Evolutionary conservation across 805 yeast species (phyloP).

Genomic region (Candida alai): DNA sequence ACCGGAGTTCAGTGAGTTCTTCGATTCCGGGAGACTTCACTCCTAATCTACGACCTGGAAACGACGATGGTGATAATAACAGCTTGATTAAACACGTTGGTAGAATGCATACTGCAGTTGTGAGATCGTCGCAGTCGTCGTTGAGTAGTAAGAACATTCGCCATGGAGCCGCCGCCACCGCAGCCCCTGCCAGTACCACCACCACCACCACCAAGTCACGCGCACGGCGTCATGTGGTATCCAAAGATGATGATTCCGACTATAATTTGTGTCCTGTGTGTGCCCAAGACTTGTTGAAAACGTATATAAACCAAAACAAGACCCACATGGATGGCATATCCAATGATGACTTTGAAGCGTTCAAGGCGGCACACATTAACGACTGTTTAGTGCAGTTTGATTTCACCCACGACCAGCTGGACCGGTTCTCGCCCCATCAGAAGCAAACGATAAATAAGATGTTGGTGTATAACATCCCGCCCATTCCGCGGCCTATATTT

Average conservation of each 20-base stretch:
- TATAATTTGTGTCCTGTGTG: slow-evolving; percentile 40
- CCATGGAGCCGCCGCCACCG: no score
- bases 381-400: slow-evolving; percentile 68
- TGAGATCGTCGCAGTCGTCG: slow-evolving; percentile 20
- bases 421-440: slow-evolving; percentile 31
- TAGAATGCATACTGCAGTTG: slow-evolving; percentile 15
- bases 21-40: no score
- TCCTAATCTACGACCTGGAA: no score
- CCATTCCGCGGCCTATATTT: slow-evolving; percentile 39
- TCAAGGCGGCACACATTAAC: slow-evolving; percentile 63
- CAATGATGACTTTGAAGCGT: slow-evolving; percentile 30
- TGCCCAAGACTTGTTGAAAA: slow-evolving; percentile 25
- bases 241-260: slow-evolving; percentile 26
- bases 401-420: slow-evolving; percentile 54
- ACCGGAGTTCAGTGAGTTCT: no score
- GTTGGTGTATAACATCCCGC: slow-evolving; percentile 69
- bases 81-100: slow-evolving; percentile 20
- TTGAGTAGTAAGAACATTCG: no score
- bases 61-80: slow-evolving; percentile 5
- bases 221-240: slow-evolving; percentile 4
- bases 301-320: slow-evolving; percentile 16
- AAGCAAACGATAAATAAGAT: slow-evolving; percentile 60
- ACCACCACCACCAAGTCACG: slow-evolving; percentile 5
- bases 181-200: no score
- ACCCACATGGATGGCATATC: slow-evolving; percentile 11